phyloP scores from a whole-genome alignment of 2,329 filamentous ascomycete genomes.

The Fusarium proliferatum region DNA sequence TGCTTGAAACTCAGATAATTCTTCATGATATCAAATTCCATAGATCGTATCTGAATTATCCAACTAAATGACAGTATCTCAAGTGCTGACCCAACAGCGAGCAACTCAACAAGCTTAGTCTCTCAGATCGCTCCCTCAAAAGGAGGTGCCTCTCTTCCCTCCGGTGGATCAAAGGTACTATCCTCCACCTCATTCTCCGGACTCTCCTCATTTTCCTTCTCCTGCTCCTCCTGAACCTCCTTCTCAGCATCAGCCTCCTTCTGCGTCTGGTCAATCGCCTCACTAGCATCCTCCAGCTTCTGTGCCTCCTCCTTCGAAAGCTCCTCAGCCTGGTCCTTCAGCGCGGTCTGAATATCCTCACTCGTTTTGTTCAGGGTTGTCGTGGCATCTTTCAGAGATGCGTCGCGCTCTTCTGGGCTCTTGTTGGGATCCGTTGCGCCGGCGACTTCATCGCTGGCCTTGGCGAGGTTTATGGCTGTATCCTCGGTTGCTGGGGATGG shows the following conservation, averaged over 20 bases:
- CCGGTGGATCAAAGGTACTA: background rate
- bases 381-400: background rate
- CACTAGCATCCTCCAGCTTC: background rate
- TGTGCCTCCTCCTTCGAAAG: background rate
- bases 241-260: background rate
- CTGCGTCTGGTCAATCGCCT: background rate
- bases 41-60: background rate
- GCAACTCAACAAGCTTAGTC: too few species aligned
- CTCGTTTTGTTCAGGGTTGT: background rate
- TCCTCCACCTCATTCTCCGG: background rate
- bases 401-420: background rate
- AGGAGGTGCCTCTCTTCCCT: background rate
- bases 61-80: background rate
- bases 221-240: background rate
- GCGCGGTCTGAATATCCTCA: background rate
- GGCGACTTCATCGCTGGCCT: background rate
- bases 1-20: background rate
- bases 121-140: background rate
- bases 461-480: background rate
- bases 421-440: rapidly evolving
- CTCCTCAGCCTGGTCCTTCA: background rate
- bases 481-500: background rate
- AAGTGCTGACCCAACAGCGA: background rate
- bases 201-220: background rate
- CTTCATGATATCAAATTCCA: background rate